Evolutionary conservation across 2,329 filamentous ascomycete species (phyloP), one percentile per base, ranked within the genome.

Genomic region (Chaetomium globosum): DNA sequence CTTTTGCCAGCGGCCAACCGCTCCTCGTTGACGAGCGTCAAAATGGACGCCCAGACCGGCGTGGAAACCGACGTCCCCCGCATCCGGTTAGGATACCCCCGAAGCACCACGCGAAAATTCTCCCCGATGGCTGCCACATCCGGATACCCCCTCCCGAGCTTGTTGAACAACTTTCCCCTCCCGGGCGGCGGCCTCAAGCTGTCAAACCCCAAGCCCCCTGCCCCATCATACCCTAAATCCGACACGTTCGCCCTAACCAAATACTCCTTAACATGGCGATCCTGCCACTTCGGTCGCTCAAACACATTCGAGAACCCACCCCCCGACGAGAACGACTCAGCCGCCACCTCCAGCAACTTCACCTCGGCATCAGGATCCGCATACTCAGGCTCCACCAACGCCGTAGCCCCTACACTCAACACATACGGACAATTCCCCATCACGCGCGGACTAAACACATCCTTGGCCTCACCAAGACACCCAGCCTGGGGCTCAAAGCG

Each of bases 21-120:
- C 70, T 80, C 80, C 71, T 84, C 82, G 66, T 84, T 84, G 43
- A 84, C 75, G 68, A 83, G 70, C 1, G 80, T 84, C 31, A 85
- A 70, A 48, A 83, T 77, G 0, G 79, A 74, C 0, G 78, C 81
- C 68, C 81, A 80, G 1, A 82, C 79, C 0, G 83, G 84, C 36
- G 80, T 73, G 2, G 79, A 79, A 8, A 82, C 81, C 58, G 80
- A 82, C 4, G 83, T 86, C 13, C 83, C 83, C 30, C 79, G 82
- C 28, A 83, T 76, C 3, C 77, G 72, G 26, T 72, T 65, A 59
- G 76, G 70, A n/a, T 70, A 63, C 4, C 76, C 77, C n/a, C 74
- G 70, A 58, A 75, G 74, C 58, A 75, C 73, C 5, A 76, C 70
- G 16, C 75, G 71, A 53, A 75, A 76, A 59, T 73, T 70, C 61